Percentiles rank a stretch among this genome's conserved stretches.
These are phyloP conservation scores for Jackrogersella minutella DNA, from an alignment of 495 filamentous ascomycete genomes.

Conservation along the genomic window DNA sequence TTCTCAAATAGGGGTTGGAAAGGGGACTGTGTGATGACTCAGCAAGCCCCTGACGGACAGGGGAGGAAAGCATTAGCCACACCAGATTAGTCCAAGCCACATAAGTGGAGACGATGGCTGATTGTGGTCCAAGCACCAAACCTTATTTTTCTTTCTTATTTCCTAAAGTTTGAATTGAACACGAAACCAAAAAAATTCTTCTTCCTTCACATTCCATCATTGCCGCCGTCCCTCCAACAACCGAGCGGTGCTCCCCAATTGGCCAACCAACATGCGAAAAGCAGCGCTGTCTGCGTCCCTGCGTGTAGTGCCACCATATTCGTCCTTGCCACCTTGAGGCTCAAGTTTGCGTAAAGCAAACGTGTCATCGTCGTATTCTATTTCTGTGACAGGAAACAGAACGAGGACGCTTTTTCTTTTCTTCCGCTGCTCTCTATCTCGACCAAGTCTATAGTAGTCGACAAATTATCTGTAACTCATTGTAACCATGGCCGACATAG, in stretches of 20 bases:
- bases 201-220: slow-evolving; percentile 32
- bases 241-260: slow-evolving; percentile 31
- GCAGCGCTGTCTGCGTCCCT: slow-evolving; percentile 36
- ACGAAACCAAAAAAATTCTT: slow-evolving; percentile 19
- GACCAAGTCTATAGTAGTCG: neutral
- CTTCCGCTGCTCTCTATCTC: neutral
- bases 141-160: neutral
- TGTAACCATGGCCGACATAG: slow-evolving; percentile 42
- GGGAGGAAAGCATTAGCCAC: neutral
- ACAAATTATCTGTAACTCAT: neutral
- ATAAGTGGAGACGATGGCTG: neutral
- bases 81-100: neutral
- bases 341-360: slow-evolving; percentile 28
- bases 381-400: neutral
- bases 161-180: slow-evolving; percentile 42
- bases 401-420: neutral
- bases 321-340: slow-evolving; percentile 37
- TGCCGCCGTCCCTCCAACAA: slow-evolving; percentile 2
- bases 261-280: slow-evolving; percentile 44
- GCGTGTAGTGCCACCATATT: slow-evolving; percentile 36
- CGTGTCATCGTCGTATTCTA: slow-evolving; percentile 26
- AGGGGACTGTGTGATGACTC: slow-evolving; percentile 1
- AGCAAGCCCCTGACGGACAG: neutral
- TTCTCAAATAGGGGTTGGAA: neutral
- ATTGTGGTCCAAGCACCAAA: neutral